Evolutionary conservation across 2,329 filamentous ascomycete species (phyloP).

Genomic region (Aaosphaeria pasadenensis): DNA sequence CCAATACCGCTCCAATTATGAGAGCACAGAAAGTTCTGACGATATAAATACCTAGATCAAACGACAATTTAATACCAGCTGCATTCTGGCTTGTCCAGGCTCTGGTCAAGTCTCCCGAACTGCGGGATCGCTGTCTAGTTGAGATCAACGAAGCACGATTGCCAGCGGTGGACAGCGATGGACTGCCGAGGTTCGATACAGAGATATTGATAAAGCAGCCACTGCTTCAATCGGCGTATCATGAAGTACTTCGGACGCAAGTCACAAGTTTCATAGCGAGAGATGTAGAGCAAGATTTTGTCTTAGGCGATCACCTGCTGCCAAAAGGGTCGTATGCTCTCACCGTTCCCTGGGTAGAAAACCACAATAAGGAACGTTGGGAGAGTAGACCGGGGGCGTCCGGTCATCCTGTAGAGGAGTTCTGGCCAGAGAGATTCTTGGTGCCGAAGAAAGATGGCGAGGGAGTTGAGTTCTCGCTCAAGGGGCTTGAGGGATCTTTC

Average conservation of each 20-base stretch:
- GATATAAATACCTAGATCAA: not conserved
- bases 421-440: constrained; percentile 2
- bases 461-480: not conserved
- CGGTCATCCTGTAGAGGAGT: not conserved
- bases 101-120: not conserved
- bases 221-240: not conserved
- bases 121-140: not conserved
- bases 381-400: not conserved
- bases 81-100: not conserved
- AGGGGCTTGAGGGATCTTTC: not conserved
- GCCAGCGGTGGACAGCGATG: not conserved
- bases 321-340: not conserved
- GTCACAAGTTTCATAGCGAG: constrained; percentile 2
- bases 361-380: not conserved
- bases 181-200: not conserved
- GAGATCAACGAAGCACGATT: not conserved
- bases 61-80: not conserved
- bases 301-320: not conserved
- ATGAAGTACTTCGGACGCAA: constrained; percentile 1
- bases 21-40: not conserved
- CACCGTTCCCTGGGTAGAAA: not conserved
- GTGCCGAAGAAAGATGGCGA: not conserved
- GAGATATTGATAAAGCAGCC: not conserved
- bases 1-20: too few species aligned
- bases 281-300: not conserved